Conservation (phyloP, 306 rosid genomes). For the Urtica urens region DNA sequence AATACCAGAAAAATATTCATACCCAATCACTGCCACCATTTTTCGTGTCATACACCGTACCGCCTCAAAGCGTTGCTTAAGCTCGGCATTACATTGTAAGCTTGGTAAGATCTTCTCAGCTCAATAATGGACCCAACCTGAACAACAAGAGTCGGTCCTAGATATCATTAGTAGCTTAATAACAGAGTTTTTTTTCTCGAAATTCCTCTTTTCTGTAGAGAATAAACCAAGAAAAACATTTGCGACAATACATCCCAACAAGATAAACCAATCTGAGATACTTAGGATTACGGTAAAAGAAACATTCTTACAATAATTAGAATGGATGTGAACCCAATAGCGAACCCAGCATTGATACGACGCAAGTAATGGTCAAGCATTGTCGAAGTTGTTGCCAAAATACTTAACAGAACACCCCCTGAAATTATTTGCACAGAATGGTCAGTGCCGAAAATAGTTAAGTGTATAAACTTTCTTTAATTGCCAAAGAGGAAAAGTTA, state of each 20-base stretch:
- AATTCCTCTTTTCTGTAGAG: no score
- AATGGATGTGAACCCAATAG: slow-evolving; percentile 92
- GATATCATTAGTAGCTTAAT: no score
- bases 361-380: slow-evolving; percentile 87
- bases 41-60: slow-evolving; percentile 57
- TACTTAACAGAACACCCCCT: slow-evolving; percentile 83
- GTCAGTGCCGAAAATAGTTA: not conserved
- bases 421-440: slow-evolving; percentile 20
- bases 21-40: slow-evolving; percentile 12
- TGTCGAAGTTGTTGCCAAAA: slow-evolving; percentile 81
- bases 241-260: no score
- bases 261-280: not conserved
- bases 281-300: no score
- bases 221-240: no score
- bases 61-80: slow-evolving; percentile 86
- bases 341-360: slow-evolving; percentile 72
- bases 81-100: slow-evolving; percentile 93
- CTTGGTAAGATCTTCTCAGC: slow-evolving; percentile 95
- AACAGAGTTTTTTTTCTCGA: no score
- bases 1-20: not conserved
- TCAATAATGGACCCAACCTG: slow-evolving; percentile 98
- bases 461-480: not conserved
- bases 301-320: slow-evolving; percentile 72
- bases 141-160: slow-evolving; percentile 14
- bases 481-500: not conserved